phyloP scores from a whole-genome alignment of 2,329 filamentous ascomycete genomes.

The Monilinia fructigena region DNA sequence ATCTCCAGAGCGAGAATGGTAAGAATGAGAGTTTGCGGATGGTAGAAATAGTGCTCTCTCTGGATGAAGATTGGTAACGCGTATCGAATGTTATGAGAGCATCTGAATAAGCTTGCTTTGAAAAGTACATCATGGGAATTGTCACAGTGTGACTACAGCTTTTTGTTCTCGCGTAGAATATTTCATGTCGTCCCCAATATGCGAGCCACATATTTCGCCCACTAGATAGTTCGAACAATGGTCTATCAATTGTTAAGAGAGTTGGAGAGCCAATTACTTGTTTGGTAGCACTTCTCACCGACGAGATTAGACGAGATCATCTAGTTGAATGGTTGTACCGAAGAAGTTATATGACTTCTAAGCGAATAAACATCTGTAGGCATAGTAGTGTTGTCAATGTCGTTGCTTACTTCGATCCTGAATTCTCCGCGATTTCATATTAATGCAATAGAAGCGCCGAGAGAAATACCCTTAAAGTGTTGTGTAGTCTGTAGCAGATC shows the following conservation, averaged over 20 bases:
- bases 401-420: not conserved
- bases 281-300: not conserved
- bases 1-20: not conserved
- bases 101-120: not conserved
- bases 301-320: not conserved
- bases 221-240: not conserved
- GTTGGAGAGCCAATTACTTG: not conserved
- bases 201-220: no score
- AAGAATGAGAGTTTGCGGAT: not conserved
- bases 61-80: not conserved
- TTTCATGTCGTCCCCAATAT: not conserved
- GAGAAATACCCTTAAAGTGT: not conserved
- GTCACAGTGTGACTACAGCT: not conserved
- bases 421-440: not conserved
- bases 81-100: not conserved
- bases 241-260: not conserved
- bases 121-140: not conserved
- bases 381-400: not conserved
- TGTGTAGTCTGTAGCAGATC: not conserved
- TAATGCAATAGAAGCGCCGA: not conserved
- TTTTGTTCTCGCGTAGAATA: not conserved
- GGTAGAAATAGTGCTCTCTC: not conserved
- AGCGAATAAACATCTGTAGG: not conserved
- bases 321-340: not conserved
- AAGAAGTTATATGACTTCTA: not conserved